Base-by-base conservation (phyloP, 208 protist genomes). In the Herpetomonas samuelpessoai region DNA sequence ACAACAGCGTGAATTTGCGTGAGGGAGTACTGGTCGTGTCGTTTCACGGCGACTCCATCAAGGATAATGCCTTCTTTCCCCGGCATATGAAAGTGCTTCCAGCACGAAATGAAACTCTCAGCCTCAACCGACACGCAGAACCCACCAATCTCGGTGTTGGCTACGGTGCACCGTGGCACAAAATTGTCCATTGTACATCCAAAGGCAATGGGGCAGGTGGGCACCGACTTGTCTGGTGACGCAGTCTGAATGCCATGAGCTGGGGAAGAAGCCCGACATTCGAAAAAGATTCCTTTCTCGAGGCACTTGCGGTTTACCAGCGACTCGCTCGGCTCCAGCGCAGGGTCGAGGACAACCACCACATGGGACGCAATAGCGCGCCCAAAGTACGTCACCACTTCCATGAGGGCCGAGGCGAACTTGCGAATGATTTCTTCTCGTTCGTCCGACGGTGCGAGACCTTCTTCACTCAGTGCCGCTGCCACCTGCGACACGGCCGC, bases 181-280 rank as follows among this genome's bases (percentile, higher is more conserved):
- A 87, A 92, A 59, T 89, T 84, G 56, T 89, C 77, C 41, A 92
- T 44, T 18, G 31, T 56, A 55, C 86, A 92, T 18, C 65, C 81
- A 75, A 92, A 84, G 28, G 86, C 86, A 25, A 92, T 62, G 3
- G 81, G 68, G 12, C 57, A 45, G 9, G 35, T 41, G 14, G 14
- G 35, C 9, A 41, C 35, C 6, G 9, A 18, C 9, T 41, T 6
- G 6, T 6, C 35, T n/a, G n/a, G n/a, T n/a, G n/a, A n/a, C n/a
- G n/a, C n/a, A n/a, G n/a, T n/a, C n/a, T n/a, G n/a, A n/a, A 22
- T 10, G 9, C 9, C 10, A 9, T 18, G n/a, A 52, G 10, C 10
- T 25, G 9, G 19, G 22, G 18, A 3, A 12, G 31, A 9, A 12
- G 18, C n/a, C 9, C 63, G 67, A 30, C 74, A 81, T 56, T 86